phyloP scores from a whole-genome alignment of 306 rosid genomes.

The Chamaecrista fasciculata region DNA sequence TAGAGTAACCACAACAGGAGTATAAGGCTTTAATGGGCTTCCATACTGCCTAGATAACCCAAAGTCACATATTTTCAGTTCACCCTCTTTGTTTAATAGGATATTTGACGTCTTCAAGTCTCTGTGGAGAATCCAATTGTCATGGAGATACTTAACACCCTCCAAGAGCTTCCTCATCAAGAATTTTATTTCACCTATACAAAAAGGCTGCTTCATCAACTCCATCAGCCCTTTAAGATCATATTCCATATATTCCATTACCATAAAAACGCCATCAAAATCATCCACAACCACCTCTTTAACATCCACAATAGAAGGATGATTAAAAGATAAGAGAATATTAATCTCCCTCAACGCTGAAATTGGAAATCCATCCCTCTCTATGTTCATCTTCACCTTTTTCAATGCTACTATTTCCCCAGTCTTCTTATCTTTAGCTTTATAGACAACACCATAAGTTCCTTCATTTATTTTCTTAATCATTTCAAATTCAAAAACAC shows the following conservation, averaged over 20 bases:
- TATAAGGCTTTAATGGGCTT: conserved; percentile 79
- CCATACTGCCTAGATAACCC: conserved; percentile 95
- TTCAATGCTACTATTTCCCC: conserved; percentile 86
- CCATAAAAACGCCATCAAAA: conserved; percentile 82
- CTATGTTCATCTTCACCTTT: conserved; percentile 88
- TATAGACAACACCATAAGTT: conserved; percentile 91
- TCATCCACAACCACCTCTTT: conserved; percentile 84
- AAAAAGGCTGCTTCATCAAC: conserved; percentile 62
- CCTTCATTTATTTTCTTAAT: conserved; percentile 90
- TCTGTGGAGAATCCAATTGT: conserved; percentile 92
- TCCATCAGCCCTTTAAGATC: conserved; percentile 75
- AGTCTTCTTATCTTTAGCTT: conserved; percentile 77
- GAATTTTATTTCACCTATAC: conserved; percentile 74
- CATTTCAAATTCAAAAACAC: conserved; percentile 74
- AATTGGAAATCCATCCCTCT: conserved; percentile 79
- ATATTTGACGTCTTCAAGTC: conserved; percentile 92
- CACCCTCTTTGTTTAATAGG: conserved; percentile 70
- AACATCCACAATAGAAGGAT: conserved; percentile 80
- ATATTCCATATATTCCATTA: conserved; percentile 88
- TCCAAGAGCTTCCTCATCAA: conserved; percentile 69
- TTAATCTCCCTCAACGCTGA: conserved; percentile 90
- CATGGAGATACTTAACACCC: conserved; percentile 90
- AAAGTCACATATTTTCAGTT: conserved; percentile 87
- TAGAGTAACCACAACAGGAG: conserved; percentile 83
- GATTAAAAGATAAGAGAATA: conserved; percentile 77